A percentile compares a stretch with the other conserved stretches of the same genome.
phyloP scores from a whole-genome alignment of 192 early-diverging fungal genomes.

The Hyaloraphidium curvatum region DNA sequence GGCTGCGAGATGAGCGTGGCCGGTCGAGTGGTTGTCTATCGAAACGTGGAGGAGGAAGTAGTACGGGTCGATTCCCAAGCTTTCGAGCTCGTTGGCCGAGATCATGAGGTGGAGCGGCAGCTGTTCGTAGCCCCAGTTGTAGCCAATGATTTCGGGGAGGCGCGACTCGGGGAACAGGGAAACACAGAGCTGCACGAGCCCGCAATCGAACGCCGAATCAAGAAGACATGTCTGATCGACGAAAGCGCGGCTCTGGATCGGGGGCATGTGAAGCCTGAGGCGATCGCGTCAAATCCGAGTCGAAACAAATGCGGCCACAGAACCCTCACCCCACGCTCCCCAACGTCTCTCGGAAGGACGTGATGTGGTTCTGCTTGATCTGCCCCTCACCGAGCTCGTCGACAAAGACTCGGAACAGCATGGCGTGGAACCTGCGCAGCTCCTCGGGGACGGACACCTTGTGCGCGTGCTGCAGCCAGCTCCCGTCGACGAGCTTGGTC shows the following conservation, averaged over 20 bases:
- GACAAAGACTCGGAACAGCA: background rate
- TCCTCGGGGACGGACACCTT: no score
- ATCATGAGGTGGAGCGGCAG: background rate
- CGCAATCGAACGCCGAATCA: background rate
- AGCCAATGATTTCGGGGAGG: background rate
- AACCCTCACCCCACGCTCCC: background rate
- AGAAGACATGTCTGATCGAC: background rate
- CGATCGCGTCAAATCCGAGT: background rate
- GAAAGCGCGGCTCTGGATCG: background rate
- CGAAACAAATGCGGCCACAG: no score
- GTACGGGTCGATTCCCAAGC: background rate
- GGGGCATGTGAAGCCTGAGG: background rate
- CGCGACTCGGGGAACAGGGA: background rate
- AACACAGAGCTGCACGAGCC: background rate
- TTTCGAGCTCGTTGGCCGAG: background rate
- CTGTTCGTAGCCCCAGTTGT: slow-evolving; percentile 1
- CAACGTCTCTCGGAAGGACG: background rate
- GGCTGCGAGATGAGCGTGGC: background rate
- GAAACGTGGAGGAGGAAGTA: slow-evolving; percentile 1
- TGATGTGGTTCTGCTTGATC: background rate
- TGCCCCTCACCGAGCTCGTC: background rate
- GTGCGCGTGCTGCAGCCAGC: background rate
- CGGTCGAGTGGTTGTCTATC: background rate
- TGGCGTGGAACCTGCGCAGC: background rate
- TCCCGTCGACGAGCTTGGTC: background rate